These are phyloP conservation scores for Aspergillus tanneri DNA, from an alignment of 2,329 filamentous ascomycete genomes.

Conservation along the genomic window DNA sequence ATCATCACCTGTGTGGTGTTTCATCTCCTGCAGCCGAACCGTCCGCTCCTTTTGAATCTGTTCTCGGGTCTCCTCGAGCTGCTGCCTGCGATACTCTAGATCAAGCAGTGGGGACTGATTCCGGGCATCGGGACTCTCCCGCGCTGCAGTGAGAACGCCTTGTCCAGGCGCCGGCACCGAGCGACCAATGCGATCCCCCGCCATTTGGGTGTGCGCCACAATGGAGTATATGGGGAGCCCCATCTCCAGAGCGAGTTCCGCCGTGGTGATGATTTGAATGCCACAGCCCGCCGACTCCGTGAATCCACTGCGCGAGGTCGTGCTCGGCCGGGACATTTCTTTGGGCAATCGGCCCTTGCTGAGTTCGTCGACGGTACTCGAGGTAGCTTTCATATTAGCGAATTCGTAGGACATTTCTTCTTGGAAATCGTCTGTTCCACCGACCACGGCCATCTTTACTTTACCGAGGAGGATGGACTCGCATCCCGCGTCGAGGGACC, in stretches of 20 bases:
- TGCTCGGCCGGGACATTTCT: constrained; percentile 95
- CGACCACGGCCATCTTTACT: constrained; percentile 89
- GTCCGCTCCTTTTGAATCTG: constrained; percentile 66
- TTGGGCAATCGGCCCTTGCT: constrained; percentile 85
- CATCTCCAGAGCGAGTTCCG: constrained; percentile 12
- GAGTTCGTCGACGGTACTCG: constrained; percentile 91
- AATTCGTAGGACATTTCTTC: constrained; percentile 98
- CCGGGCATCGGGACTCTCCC: constrained; percentile 77
- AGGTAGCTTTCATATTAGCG: constrained; percentile 98
- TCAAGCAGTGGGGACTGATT: constrained; percentile 90
- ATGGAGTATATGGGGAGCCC: constrained; percentile 71
- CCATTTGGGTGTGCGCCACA: constrained; percentile 83
- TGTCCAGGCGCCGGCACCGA: constrained; percentile 93
- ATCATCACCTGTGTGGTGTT: too few species aligned
- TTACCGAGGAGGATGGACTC: constrained; percentile 97
- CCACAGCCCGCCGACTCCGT: constrained; percentile 98
- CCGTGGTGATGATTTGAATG: constrained; percentile 69
- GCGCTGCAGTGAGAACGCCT: constrained; percentile 77
- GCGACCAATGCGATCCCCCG: constrained; percentile 95
- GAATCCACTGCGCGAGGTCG: constrained; percentile 91
- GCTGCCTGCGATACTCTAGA: constrained; percentile 88
- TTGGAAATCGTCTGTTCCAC: constrained; percentile 96
- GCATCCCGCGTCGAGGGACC: constrained; percentile 90
- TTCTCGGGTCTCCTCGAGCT: constrained; percentile 85
- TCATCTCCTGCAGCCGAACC: constrained; percentile 37